These are phyloP conservation scores for Cutaneotrichosporon dermatis DNA, from an alignment of 1,284 basidiomycete genomes.

Conservation along the genomic window DNA sequence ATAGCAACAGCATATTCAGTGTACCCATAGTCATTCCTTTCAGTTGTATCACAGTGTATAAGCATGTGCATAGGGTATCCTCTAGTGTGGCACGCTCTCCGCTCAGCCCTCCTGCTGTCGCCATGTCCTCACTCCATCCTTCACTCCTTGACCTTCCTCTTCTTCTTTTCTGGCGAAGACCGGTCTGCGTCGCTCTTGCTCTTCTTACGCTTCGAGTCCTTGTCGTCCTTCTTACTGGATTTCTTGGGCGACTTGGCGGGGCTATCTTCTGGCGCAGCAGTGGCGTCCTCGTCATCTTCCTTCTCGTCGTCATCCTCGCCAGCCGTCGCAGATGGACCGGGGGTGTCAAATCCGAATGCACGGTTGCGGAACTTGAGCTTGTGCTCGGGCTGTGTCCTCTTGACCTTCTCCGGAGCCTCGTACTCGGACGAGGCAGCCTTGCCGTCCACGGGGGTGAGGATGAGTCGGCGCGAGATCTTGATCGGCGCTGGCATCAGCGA, in stretches of 20 bases:
- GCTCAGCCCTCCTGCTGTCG: background rate
- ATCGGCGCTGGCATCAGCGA: constrained; percentile 31
- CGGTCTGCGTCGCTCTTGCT: constrained; percentile 19
- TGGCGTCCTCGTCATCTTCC: background rate
- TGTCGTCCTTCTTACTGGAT: constrained; percentile 6
- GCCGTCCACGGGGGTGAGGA: constrained; percentile 31
- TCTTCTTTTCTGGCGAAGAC: constrained; percentile 29
- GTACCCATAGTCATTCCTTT: background rate
- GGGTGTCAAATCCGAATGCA: constrained; percentile 35
- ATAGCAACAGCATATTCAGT: background rate
- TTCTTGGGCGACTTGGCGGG: constrained; percentile 4
- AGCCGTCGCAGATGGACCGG: constrained; percentile 24
- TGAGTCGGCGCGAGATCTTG: constrained; percentile 33
- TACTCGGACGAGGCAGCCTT: background rate
- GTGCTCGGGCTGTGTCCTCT: constrained; percentile 35
- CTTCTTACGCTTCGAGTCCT: constrained; percentile 24
- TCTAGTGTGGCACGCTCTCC: background rate
- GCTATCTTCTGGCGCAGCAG: background rate
- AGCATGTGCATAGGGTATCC: constrained; percentile 1
- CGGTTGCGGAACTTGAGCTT: constrained; percentile 43
- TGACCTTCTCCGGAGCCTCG: constrained; percentile 15
- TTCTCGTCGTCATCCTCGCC: constrained; percentile 1
- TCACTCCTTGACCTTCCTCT: constrained; percentile 31
- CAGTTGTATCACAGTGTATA: background rate
- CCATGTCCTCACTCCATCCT: background rate